phyloP scores from a whole-genome alignment of 768 basidiomycete genomes.

The Sarcodon sp. region DNA sequence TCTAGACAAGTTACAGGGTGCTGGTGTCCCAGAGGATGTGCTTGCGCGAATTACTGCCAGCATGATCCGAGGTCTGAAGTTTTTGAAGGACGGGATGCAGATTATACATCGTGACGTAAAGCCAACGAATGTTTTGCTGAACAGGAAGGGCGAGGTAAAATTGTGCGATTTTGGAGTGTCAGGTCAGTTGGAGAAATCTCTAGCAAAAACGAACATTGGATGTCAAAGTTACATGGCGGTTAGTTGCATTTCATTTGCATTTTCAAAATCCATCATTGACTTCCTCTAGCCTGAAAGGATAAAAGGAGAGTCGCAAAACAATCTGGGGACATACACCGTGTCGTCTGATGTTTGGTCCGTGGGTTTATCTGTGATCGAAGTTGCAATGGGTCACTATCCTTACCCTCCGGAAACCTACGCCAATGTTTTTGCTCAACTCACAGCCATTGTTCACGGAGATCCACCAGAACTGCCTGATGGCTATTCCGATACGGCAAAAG shows the following conservation, averaged over 20 bases:
- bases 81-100: constrained; percentile 89
- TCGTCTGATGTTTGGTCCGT: constrained; percentile 98
- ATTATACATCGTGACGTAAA: constrained; percentile 89
- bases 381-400: constrained; percentile 82
- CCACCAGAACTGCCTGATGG: constrained; percentile 74
- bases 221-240: constrained; percentile 99
- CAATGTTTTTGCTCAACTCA: constrained; percentile 93
- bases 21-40: constrained; percentile 57
- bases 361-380: constrained; percentile 87
- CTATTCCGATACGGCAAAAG: constrained; percentile 57
- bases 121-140: constrained; percentile 89
- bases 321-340: constrained; percentile 84
- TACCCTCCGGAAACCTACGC: constrained; percentile 96
- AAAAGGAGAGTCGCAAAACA: constrained; percentile 83
- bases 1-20: constrained; percentile 63
- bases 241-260: constrained; percentile 18
- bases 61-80: constrained; percentile 85
- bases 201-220: constrained; percentile 97
- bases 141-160: constrained; percentile 80
- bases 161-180: constrained; percentile 99
- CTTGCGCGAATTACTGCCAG: constrained; percentile 68
- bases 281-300: constrained; percentile 79
- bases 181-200: constrained; percentile 89
- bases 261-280: background rate
- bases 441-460: constrained; percentile 94